Evolutionary conservation across 148 eudicot genomes (phyloP), one percentile per base, ranked within the genome.

Genomic region (Vaccinium corymbosum): DNA sequence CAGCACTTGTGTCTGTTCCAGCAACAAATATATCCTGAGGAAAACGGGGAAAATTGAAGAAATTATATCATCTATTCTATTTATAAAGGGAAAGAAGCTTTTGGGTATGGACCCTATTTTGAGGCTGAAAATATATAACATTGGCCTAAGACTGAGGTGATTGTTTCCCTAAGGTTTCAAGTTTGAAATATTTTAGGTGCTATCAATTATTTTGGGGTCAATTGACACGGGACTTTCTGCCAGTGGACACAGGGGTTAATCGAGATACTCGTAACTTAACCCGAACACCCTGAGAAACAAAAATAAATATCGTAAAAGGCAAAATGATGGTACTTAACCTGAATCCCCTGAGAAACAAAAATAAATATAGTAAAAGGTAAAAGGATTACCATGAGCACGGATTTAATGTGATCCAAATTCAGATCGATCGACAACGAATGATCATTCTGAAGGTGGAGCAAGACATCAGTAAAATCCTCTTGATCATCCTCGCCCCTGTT

Each of bases 21-120:
- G 76, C 83, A 27, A n/a, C n/a, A 66, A 81, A 66, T 66, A 81
- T 81, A 29, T 81, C 61, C 76, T 81, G 76, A 53, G n/a, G 0
- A 61, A 61, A 19, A 61, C 10, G 20, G 20, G 20, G 16, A 4
- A 57, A 57, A 57, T 6, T 16, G 16, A 19, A 57, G n/a, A 53
- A 53, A 42, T 4, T 35, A 35, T 35, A 35, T 35, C 38, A 35
- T 35, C 38, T 35, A 35, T 35, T 35, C 38, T 35, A 35, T 35
- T 35, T 35, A 35, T 35, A 35, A 35, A 35, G 38, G 3, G 3
- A 35, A 35, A 35, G 38, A 3, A 35, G 38, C 38, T 35, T 35
- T 35, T 35, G 38, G 38, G 0, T 1, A 35, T 35, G 38, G 38
- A 35, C 38, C 38, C 38, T 2, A 35, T 35, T 35, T 35, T 35